phyloP scores from a whole-genome alignment of 73 alveolate species.

The Paramecium tetraurelia region DNA sequence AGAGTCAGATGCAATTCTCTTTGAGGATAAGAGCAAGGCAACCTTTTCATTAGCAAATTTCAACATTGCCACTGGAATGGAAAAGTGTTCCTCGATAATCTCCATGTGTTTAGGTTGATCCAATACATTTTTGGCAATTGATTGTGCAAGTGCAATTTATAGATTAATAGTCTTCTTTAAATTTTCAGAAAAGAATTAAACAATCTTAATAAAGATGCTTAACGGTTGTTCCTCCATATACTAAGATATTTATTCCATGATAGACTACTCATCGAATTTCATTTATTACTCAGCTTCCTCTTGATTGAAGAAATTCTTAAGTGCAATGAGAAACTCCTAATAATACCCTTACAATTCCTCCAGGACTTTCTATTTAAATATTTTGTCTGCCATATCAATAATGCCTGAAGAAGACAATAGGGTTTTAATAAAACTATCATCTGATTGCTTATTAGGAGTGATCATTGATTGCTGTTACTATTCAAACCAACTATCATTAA shows the following conservation, averaged over 20 bases:
- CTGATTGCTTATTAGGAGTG: background rate
- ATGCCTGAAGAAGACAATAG: background rate
- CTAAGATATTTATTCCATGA: background rate
- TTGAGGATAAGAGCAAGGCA: background rate
- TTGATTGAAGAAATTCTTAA: background rate
- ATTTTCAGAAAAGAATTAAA: conserved; percentile 4
- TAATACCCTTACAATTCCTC: conserved; percentile 24
- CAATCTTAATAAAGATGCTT: background rate
- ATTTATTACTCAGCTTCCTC: background rate
- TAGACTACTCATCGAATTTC: background rate
- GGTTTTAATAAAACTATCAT: background rate
- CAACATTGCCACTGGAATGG: conserved; percentile 44
- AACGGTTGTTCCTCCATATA: background rate
- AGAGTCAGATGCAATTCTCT: background rate
- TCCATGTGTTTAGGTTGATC: conserved; percentile 1
- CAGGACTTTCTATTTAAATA: conserved; percentile 5
- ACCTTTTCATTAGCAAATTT: conserved; percentile 39
- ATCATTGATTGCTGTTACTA: background rate
- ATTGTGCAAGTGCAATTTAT: background rate
- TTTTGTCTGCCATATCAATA: conserved; percentile 14
- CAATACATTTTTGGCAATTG: background rate
- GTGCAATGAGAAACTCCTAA: background rate
- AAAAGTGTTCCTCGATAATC: background rate
- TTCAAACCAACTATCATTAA: conserved; percentile 41
- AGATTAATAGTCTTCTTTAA: background rate